Evolutionary conservation across 129 eudicot genomes (phyloP), one percentile per base, ranked within the genome.

Genomic region (Rutidosis leptorrhynchoides): DNA sequence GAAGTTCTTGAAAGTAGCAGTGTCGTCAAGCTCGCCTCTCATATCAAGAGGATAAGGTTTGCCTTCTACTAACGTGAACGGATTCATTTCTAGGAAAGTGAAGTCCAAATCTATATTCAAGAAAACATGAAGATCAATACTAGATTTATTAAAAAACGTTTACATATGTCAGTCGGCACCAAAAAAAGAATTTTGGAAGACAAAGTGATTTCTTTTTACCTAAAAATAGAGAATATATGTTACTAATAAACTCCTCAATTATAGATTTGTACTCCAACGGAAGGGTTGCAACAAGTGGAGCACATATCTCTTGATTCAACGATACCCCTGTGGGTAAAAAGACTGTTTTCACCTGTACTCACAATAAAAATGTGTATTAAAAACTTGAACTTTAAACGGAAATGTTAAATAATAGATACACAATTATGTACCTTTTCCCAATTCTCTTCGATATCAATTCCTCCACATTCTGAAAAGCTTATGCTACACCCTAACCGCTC

Each of bases 1-100:
- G 61, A 90, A 90, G 83, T 90, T 90, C 75, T 90, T 87, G 69
- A 90, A 90, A 28, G 97, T 81, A 53, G 95, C 95, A 9, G 95
- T 90, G 81, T 90, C 97, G 79, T 90, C 95, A 83, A 90, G 78
- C 83, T 90, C 97, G 67, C 97, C 97, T 59, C 97, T 85, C 97
- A 90, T 90, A 74, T 90, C 97, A 77, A 90, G 32, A 20, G 92
- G 95, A 74, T 73, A 87, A 21, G 97, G 97, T 77, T 78, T 83
- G 73, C 89, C 95, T 40, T 82, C 78, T 30, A 90, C 87, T 62
- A 90, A 70, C 19, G 95, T 84, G 75, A 90, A 90, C 6, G 95
- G 95, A 75, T 90, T 90, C 97, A 90, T 90, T 83, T 90, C 95
- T 33, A 90, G 73, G 77, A 90, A 90, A 67, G 81, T 90, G 80